Conservation (phyloP, 2,329 filamentous ascomycete genomes). For the Lachnellula suecica region DNA sequence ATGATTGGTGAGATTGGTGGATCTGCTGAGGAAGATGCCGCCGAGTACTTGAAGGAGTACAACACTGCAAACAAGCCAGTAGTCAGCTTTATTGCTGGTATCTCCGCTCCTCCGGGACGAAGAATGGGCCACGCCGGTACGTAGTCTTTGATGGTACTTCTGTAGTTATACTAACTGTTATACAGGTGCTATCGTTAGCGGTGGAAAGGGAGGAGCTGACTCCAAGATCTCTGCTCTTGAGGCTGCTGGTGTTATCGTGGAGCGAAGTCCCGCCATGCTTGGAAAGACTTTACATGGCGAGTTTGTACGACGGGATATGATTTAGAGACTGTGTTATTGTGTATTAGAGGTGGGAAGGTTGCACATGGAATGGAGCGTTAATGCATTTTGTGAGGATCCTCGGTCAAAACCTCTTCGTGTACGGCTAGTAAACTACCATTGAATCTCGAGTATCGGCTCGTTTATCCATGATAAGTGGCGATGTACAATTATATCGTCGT, state of each 20-base stretch:
- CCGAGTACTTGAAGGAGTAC: constrained; percentile 89
- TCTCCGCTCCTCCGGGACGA: constrained; percentile 92
- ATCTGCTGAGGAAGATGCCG: constrained; percentile 94
- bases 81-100: constrained; percentile 97
- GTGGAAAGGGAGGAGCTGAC: constrained; percentile 96
- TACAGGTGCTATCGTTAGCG: constrained; percentile 81
- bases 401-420: constrained; percentile 34
- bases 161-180: constrained; percentile 15
- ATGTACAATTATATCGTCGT: neutral
- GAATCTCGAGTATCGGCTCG: neutral
- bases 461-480: neutral
- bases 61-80: constrained; percentile 95
- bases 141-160: constrained; percentile 15
- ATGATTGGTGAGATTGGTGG: constrained; percentile 99
- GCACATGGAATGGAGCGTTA: constrained; percentile 26
- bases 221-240: constrained; percentile 97
- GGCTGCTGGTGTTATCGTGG: constrained; percentile 90
- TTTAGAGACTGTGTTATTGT: constrained; percentile 55
- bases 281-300: constrained; percentile 93
- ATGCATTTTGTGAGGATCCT: constrained; percentile 29
- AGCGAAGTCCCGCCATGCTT: constrained; percentile 87
- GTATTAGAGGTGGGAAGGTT: constrained; percentile 26
- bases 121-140: constrained; percentile 96
- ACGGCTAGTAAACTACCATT: constrained; percentile 33
- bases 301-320: constrained; percentile 93